Percentiles rank a stretch among this genome's conserved stretches.
Conservation (phyloP, 345 rosid genomes). For the Corchorus capsularis region DNA sequence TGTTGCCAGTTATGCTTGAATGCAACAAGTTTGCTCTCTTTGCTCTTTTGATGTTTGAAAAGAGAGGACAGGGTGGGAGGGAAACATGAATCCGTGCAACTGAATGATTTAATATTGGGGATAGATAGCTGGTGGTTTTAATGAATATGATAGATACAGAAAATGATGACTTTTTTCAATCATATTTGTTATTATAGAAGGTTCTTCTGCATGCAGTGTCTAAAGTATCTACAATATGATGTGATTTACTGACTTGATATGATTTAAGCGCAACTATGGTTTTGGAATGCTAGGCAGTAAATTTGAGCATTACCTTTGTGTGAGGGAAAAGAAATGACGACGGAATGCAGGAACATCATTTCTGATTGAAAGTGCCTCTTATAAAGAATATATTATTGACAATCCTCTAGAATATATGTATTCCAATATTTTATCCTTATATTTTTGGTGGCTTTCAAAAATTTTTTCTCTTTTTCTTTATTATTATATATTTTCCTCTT, state of each 20-base stretch:
- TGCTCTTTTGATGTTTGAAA: not conserved
- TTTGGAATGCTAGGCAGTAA: not conserved
- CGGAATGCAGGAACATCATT: not conserved
- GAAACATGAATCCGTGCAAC: not conserved
- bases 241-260: not conserved
- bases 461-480: not conserved
- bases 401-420: not conserved
- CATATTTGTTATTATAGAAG: not conserved
- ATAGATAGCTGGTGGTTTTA: conserved; percentile 4
- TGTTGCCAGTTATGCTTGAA: not conserved
- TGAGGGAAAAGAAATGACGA: not conserved
- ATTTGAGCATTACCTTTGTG: conserved; percentile 8
- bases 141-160: not conserved
- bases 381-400: conserved; percentile 5
- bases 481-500: conserved; percentile 10
- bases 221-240: not conserved
- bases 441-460: not conserved
- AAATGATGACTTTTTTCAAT: not conserved
- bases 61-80: not conserved
- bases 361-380: not conserved
- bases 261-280: not conserved
- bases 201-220: not conserved
- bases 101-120: not conserved
- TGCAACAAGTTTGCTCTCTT: conserved; percentile 1
- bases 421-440: not conserved